Conservation (phyloP, 75 land plant species). For the Gnetum montanum region DNA sequence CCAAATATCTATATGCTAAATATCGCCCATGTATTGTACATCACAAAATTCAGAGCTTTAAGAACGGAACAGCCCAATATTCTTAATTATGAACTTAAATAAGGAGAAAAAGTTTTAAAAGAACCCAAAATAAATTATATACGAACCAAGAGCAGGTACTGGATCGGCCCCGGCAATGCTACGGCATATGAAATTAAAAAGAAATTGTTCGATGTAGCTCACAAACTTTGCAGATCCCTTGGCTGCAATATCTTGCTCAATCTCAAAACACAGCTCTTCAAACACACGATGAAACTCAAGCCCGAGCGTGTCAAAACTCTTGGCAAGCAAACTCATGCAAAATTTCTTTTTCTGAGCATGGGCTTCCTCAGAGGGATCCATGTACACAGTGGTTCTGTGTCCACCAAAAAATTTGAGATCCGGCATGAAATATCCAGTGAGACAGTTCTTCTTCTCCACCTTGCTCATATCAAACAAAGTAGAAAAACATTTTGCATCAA, state of each 20-base stretch:
- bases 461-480: slow-evolving; percentile 59
- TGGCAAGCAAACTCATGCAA: slow-evolving; percentile 38
- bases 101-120: no score
- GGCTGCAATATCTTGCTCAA: slow-evolving; percentile 35
- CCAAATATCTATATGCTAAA: no score
- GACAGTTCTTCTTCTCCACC: slow-evolving; percentile 73
- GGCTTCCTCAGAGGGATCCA: slow-evolving; percentile 68
- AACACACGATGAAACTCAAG: slow-evolving; percentile 51
- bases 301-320: slow-evolving; percentile 23
- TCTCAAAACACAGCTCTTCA: slow-evolving; percentile 19
- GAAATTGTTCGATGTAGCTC: slow-evolving; percentile 28
- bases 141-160: no score
- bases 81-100: no score
- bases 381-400: slow-evolving; percentile 49
- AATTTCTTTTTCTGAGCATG: slow-evolving; percentile 58
- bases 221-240: slow-evolving; percentile 33
- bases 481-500: slow-evolving; percentile 81
- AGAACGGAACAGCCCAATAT: no score
- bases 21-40: no score
- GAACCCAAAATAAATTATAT: no score
- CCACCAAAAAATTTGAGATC: slow-evolving; percentile 61
- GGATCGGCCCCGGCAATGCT: slow-evolving; percentile 40
- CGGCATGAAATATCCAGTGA: slow-evolving; percentile 77
- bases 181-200: slow-evolving; percentile 57
- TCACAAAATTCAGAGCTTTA: no score